Evolutionary conservation across 768 basidiomycete genomes (phyloP).

Genomic region (Phlebiopsis flavidoalba): DNA sequence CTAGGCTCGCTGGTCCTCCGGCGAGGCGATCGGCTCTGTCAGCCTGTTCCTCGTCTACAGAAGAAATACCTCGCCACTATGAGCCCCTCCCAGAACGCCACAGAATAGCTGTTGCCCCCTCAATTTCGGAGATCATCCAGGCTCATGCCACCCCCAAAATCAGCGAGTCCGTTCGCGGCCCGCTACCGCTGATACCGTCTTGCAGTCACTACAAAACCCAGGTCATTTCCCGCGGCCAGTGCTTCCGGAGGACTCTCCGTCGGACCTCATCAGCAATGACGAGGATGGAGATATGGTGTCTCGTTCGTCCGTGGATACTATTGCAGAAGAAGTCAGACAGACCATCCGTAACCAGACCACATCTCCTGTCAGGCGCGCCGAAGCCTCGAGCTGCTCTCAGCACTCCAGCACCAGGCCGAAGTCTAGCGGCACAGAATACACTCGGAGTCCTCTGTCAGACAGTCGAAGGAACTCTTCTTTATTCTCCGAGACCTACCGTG

Average conservation of each 20-base stretch:
- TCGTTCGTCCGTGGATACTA: conserved; percentile 84
- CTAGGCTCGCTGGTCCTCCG: not conserved
- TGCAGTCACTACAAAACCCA: not conserved
- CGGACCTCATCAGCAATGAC: conserved; percentile 43
- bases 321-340: conserved; percentile 74
- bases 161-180: conserved; percentile 45
- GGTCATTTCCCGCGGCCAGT: not conserved
- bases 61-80: not conserved
- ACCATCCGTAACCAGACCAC: conserved; percentile 58
- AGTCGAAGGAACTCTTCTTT: conserved; percentile 23
- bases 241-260: conserved; percentile 35
- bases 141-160: conserved; percentile 60
- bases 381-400: conserved; percentile 12
- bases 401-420: conserved; percentile 15
- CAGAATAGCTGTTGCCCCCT: conserved; percentile 56
- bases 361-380: conserved; percentile 20
- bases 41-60: conserved; percentile 2
- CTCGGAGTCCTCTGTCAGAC: conserved; percentile 15
- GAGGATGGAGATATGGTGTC: conserved; percentile 65
- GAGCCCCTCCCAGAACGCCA: conserved; percentile 13
- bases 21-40: not conserved
- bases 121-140: conserved; percentile 86
- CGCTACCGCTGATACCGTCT: not conserved
- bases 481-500: conserved; percentile 13
- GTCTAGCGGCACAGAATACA: conserved; percentile 3